Evolutionary conservation across 2,329 filamentous ascomycete genomes (phyloP), one percentile per base, ranked within the genome.

Genomic region (Penicillium sp.): DNA sequence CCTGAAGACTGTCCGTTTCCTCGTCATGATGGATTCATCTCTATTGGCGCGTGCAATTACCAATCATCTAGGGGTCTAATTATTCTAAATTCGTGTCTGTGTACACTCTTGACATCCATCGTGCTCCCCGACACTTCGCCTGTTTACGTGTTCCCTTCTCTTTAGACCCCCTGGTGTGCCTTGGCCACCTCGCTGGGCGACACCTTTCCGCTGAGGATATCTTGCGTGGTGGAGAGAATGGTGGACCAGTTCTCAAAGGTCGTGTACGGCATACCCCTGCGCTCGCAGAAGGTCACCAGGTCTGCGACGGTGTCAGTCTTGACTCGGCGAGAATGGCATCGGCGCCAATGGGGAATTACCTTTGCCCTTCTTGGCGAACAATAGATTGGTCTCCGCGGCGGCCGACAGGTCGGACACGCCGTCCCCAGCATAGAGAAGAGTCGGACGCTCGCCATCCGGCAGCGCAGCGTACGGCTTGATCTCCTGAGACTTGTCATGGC

Each of bases 401-500:
- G 91, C 93, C 17, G 87, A 94, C 36, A 97, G 74, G 63, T 97
- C 91, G 2, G 87, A 94, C 4, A 96, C 88, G 33, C 91, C 91
- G 57, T 97, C 91, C 43, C 93, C 93, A 20, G 93, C 91, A 59
- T 98, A 98, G 65, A 97, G 88, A 70, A 97, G 80, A 26, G 81
- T 83, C 2, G 93, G 93, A 28, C 89, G 78, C 58, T 85, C 69
- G 20, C 73, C 65, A 10, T 74, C 74, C 0, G 87, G 81, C 29
- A 94, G 74, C 17, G 80, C 64, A 17, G 66, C 67, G 69, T 97
- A 97, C 36, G 88, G 88, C 51, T 87, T 81, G 58, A 98, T 88
- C 63, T 93, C 87, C 38, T 91, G 74, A 17, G 84, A 90, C 79
- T 98, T 98, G 76, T 98, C 91, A 63, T 98, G 93, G n/a, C 93